Conservation (phyloP, 306 rosid species). For the Sechiopsis laciniata region DNA sequence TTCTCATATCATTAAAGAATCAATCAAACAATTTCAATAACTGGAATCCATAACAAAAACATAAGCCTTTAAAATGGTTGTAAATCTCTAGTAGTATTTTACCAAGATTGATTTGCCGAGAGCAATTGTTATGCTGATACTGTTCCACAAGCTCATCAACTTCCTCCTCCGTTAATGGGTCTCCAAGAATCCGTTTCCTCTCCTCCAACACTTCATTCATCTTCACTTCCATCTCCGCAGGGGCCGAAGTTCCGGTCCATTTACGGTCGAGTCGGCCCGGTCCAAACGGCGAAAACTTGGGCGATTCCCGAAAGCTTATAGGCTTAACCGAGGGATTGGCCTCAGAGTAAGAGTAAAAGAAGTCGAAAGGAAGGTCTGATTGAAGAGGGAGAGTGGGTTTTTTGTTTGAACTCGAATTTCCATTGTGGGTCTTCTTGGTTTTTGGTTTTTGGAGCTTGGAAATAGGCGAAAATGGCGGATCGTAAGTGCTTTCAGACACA, state of each 20-base stretch:
- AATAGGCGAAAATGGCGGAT: constrained; percentile 65
- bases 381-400: constrained; percentile 35
- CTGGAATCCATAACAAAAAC: not conserved
- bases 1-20: not conserved
- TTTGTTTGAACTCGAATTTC: constrained; percentile 23
- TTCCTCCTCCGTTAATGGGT: constrained; percentile 63
- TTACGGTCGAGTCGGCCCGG: constrained; percentile 71
- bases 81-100: not conserved
- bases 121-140: constrained; percentile 73
- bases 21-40: not conserved
- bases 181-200: constrained; percentile 58
- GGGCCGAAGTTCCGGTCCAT: constrained; percentile 74
- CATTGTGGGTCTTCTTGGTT: constrained; percentile 7
- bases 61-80: not conserved
- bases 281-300: constrained; percentile 80
- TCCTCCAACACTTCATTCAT: constrained; percentile 33
- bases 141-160: constrained; percentile 67
- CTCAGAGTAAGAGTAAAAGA: constrained; percentile 79
- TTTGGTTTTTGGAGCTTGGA: constrained; percentile 34
- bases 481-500: constrained; percentile 33
- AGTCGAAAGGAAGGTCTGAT: constrained; percentile 71
- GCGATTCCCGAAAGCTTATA: constrained; percentile 77
- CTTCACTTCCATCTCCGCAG: constrained; percentile 36
- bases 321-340: constrained; percentile 41
- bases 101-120: constrained; percentile 81